Base-by-base conservation (phyloP, 495 filamentous ascomycete genomes). In the Neurospora sublineolata region DNA sequence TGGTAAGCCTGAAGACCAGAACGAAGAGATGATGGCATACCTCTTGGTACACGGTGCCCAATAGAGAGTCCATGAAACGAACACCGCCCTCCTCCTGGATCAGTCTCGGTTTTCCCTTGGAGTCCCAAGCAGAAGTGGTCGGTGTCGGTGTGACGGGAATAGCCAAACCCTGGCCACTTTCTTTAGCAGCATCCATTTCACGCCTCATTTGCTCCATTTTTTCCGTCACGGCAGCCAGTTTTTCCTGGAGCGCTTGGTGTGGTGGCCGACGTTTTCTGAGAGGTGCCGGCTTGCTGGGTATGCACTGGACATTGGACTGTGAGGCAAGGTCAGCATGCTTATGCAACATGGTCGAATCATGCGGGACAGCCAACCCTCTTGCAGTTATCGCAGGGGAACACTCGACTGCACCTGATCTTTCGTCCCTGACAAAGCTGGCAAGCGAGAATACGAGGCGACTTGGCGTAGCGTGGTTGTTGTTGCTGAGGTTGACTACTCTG, bases 331-430 rank as follows among this genome's bases (percentile, higher is more conserved):
- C 10, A 75, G 44, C 68, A 39, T 14, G 42, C 10, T 74, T 77
- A 68, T 76, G 52, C 20, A 70, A 37, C 27, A 37, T 9, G 68
- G 9, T 38, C 16, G 39, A 23, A 2, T 52, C 20, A 37, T 46
- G 30, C 3, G 42, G 36, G 69, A 36, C 11, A 41, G 5, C 38
- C 70, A 73, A 41, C 70, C 37, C 33, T 40, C 74, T 70, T 70
- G 76, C 90, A 92, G 60, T 91, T 89, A 64, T 86, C 83, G 74
- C 90, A 92, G 23, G 90, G 89, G 77, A 88, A 89, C 46, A 85
- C 83, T 58, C 89, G 87, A 76, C 91, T 88, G 78, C 90, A 92
- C 75, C 87, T 89, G 75, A 91, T 86, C 80, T 92, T 92, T 70
- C 89, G 82, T 71, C 85, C 85, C 73, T 90, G 89, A 72, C 90